Conservation (phyloP, 202 grass and related monocot genomes). For the Digitaria exilis region DNA sequence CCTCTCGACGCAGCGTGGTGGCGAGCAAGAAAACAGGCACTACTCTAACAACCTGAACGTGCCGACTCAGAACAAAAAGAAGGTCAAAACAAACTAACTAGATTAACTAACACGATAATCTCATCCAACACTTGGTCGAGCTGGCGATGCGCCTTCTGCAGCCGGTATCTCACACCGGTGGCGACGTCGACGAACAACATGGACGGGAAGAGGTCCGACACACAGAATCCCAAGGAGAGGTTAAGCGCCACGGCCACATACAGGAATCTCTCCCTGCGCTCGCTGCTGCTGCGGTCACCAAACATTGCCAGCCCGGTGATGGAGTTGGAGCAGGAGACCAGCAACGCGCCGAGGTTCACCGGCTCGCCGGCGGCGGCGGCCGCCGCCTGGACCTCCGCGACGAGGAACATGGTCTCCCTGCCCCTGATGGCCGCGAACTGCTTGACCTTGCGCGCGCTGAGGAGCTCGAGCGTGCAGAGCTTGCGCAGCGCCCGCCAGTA, state of each 20-base stretch:
- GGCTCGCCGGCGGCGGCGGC: background rate
- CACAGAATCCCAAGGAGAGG: background rate
- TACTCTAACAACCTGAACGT: too few relatives aligned
- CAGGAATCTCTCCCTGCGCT: background rate
- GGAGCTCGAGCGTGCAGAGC: slow-evolving; percentile 40
- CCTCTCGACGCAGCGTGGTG: too few relatives aligned
- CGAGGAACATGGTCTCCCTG: slow-evolving; percentile 33
- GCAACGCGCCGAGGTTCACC: background rate
- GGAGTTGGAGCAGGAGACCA: background rate
- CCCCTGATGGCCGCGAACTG: slow-evolving; percentile 23
- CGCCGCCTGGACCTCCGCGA: background rate
- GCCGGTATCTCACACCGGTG: background rate
- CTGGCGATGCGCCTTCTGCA: background rate
- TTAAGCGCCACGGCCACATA: background rate
- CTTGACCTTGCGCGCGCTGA: slow-evolving; percentile 28
- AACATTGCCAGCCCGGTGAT: background rate
- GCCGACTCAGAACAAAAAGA: too few relatives aligned
- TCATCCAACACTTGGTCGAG: background rate
- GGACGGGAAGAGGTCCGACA: slow-evolving; percentile 28
- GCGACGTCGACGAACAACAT: too few relatives aligned
- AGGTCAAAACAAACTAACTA: too few relatives aligned
- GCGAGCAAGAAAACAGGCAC: too few relatives aligned
- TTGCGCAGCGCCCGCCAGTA: slow-evolving; percentile 53
- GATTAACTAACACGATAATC: too few relatives aligned
- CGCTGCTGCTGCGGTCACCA: background rate